A percentile compares a stretch with the other conserved stretches of the same genome.
Evolutionary conservation across 129 eudicot genomes (phyloP).

Genomic region (Lonicera japonica): DNA sequence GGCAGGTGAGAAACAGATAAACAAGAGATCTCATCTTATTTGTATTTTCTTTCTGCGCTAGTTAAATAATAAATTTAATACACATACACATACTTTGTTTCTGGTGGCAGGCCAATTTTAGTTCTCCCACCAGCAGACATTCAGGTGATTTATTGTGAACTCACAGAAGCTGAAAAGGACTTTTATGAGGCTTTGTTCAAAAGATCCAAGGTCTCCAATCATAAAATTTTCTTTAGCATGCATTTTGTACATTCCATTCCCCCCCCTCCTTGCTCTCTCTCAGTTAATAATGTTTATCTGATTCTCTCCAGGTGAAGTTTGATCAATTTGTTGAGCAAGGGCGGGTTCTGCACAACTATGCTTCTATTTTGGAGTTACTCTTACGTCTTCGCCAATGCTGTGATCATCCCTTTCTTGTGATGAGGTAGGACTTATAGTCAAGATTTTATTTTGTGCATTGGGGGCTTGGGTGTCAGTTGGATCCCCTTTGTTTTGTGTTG

Average conservation of each 20-base stretch:
- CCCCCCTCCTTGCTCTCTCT: background rate
- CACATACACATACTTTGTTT: background rate
- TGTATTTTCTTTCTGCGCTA: background rate
- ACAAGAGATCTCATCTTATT: background rate
- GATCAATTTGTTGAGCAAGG: constrained; percentile 98
- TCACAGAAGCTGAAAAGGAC: constrained; percentile 84
- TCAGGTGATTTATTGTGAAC: constrained; percentile 75
- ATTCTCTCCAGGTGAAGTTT: constrained; percentile 65
- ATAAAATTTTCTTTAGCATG: background rate
- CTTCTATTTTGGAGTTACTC: constrained; percentile 88
- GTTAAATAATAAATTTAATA: background rate
- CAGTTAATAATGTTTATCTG: background rate
- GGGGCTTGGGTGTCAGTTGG: background rate
- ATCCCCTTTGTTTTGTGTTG: background rate
- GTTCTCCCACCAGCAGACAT: constrained; percentile 88
- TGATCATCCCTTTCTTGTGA: constrained; percentile 97
- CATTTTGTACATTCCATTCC: constrained; percentile 1
- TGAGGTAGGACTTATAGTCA: constrained; percentile 49
- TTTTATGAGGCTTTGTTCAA: constrained; percentile 93
- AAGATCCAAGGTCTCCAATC: constrained; percentile 66
- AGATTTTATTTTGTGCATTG: background rate
- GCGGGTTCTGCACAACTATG: constrained; percentile 90
- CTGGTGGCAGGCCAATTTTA: constrained; percentile 76
- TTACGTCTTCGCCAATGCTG: constrained; percentile 98
- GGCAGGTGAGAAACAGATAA: constrained; percentile 61